Conservation (phyloP, 2,329 filamentous ascomycete species). For the Esteya vermicola region DNA sequence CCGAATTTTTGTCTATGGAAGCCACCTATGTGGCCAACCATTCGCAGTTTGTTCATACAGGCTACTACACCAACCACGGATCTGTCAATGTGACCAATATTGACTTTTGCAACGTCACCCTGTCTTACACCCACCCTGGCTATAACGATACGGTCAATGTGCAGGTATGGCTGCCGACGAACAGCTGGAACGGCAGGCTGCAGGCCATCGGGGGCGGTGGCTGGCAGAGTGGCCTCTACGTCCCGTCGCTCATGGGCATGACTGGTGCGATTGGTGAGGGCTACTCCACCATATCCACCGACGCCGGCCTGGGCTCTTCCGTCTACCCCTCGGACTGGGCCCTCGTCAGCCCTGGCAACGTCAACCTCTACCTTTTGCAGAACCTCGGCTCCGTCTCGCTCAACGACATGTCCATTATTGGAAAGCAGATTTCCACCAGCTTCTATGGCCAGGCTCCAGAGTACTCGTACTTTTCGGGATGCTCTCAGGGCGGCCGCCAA, state of each 20-base stretch:
- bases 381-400: conserved; percentile 13
- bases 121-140: too few relatives aligned
- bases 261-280: conserved; percentile 10
- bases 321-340: conserved; percentile 10
- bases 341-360: conserved; percentile 11
- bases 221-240: conserved; percentile 13
- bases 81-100: too few relatives aligned
- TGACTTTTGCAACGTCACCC: too few relatives aligned
- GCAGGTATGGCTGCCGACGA: conserved; percentile 20
- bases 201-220: conserved; percentile 23
- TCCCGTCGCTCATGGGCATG: conserved; percentile 6
- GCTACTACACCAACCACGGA: too few relatives aligned
- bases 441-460: conserved; percentile 24
- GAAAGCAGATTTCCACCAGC: conserved; percentile 20
- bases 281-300: conserved; percentile 14
- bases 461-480: conserved; percentile 31
- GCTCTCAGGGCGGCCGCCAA: conserved; percentile 37
- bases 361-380: conserved; percentile 11
- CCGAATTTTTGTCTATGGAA: too few relatives aligned
- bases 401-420: conserved; percentile 18
- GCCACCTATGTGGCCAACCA: too few relatives aligned
- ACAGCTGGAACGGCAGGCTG: conserved; percentile 22
- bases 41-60: too few relatives aligned
- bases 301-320: conserved; percentile 10
- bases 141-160: too few relatives aligned